Evolutionary conservation across 768 basidiomycete species (phyloP), one percentile per base, ranked within the genome.

Genomic region (Mycena crocata): DNA sequence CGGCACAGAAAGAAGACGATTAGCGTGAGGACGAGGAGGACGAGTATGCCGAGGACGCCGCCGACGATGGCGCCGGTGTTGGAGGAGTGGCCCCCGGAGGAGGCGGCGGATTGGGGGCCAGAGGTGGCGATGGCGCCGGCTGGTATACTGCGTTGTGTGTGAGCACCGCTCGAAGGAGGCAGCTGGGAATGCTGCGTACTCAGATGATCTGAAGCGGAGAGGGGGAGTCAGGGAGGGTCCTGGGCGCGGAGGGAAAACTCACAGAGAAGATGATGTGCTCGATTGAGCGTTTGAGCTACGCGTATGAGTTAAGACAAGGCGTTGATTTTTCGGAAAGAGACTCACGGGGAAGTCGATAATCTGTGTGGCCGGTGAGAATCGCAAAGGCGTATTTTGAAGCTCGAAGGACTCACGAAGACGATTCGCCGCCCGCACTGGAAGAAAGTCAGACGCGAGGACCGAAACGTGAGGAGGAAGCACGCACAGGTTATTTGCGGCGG

Each of bases 11-110:
- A 56, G 35, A 73, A 55, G 10, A 45, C 15, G 40, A 66, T 15
- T 30, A 66, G 37, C 0, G 30, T 30, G 49, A 75, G 58, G 9
- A 67, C 54, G 8, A 67, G 39, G 26, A 74, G 62, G 32, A 72
- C 50, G 32, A 80, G 49, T 2, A 26, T 57, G 24, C 76, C 78
- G 42, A 80, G 30, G 17, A 78, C 68, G 26, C 68, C 74, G n/a
- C 80, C 81, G 10, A 75, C 71, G 30, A 82, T 77, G 14, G 68
- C 68, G 14, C 76, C 79, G 48, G 71, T 62, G 30, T 68, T 62
- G 32, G 39, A 39, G 28, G 51, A 57, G 62, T 64, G 69, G 2
- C 49, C 57, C 17, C 50, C 0, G 1, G 60, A 19, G 26, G 64
- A 42, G 32, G 69, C 10, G 15, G 65, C 28, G 15, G 58, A 34